Percentiles rank a stretch among this genome's conserved stretches.
These are phyloP conservation scores for Phyllosticta capitalensis DNA, from an alignment of 2,329 filamentous ascomycete genomes.

Conservation along the genomic window DNA sequence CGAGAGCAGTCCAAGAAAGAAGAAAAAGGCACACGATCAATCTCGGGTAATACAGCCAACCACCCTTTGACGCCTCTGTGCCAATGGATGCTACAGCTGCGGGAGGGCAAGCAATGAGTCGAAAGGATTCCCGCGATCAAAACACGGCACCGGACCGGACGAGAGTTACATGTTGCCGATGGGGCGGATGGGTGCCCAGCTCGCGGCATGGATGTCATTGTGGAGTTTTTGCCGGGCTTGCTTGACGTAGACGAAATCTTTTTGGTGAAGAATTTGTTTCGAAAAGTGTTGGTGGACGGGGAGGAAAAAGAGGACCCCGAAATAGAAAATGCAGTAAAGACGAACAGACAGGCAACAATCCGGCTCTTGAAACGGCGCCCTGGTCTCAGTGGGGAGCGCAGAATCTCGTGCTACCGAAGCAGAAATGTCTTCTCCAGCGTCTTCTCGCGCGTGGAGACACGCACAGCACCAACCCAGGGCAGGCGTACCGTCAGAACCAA, in stretches of 20 bases:
- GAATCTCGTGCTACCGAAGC: neutral
- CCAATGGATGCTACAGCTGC: neutral
- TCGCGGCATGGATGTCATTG: neutral
- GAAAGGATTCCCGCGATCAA: neutral
- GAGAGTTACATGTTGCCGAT: neutral
- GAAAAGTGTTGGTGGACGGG: neutral
- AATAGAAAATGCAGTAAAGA: neutral
- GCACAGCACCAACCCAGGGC: neutral
- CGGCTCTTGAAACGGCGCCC: neutral
- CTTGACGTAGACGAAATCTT: neutral
- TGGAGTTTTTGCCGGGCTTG: neutral
- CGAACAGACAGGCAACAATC: neutral
- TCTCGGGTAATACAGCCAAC: neutral
- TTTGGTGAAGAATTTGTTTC: neutral
- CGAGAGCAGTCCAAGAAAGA: neutral
- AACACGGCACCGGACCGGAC: neutral
- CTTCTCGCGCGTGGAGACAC: neutral
- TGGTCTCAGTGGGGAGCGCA: neutral
- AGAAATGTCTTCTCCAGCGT: neutral
- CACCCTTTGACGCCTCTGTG: neutral
- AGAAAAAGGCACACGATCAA: neutral
- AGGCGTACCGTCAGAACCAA: too few species aligned
- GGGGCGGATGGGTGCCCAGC: neutral
- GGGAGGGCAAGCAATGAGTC: neutral
- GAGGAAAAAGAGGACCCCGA: neutral